Evolutionary conservation across 2,329 filamentous ascomycete genomes (phyloP).

Genomic region (Neonectria faginata): DNA sequence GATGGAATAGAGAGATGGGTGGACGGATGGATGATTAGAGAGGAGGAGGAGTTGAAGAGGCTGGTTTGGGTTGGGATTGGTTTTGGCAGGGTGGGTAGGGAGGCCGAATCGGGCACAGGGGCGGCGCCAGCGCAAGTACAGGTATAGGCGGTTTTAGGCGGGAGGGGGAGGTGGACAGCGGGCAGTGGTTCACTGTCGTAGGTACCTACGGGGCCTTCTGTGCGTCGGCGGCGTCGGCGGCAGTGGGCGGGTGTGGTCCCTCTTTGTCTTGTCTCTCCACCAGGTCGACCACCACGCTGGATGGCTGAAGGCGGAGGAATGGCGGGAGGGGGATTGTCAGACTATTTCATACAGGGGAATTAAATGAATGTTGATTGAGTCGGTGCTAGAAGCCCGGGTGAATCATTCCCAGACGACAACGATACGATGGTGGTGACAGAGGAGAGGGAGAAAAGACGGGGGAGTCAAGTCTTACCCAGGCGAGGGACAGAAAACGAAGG

Average conservation of each 20-base stretch:
- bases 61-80: slow-evolving; percentile 27
- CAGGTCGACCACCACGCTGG: background rate
- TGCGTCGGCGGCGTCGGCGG: slow-evolving; percentile 10
- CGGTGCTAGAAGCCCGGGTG: background rate
- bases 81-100: slow-evolving; percentile 29
- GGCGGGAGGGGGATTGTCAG: slow-evolving; percentile 11
- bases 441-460: too few species aligned
- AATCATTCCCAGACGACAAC: background rate
- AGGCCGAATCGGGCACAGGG: slow-evolving; percentile 25
- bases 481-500: background rate
- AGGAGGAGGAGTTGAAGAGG: slow-evolving; percentile 22
- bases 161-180: slow-evolving; percentile 14
- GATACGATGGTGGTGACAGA: background rate
- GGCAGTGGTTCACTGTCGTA: slow-evolving; percentile 9
- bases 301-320: slow-evolving; percentile 11
- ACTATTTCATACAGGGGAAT: background rate
- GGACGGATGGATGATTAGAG: slow-evolving; percentile 21
- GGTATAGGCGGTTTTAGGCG: slow-evolving; percentile 9
- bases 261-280: too few species aligned
- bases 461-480: background rate
- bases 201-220: slow-evolving; percentile 9
- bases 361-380: background rate
- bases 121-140: slow-evolving; percentile 9
- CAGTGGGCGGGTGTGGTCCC: background rate
- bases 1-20: slow-evolving; percentile 14